Evolutionary conservation across 1,139 yeast genomes (phyloP).

Genomic region (Hyphopichia fennica): DNA sequence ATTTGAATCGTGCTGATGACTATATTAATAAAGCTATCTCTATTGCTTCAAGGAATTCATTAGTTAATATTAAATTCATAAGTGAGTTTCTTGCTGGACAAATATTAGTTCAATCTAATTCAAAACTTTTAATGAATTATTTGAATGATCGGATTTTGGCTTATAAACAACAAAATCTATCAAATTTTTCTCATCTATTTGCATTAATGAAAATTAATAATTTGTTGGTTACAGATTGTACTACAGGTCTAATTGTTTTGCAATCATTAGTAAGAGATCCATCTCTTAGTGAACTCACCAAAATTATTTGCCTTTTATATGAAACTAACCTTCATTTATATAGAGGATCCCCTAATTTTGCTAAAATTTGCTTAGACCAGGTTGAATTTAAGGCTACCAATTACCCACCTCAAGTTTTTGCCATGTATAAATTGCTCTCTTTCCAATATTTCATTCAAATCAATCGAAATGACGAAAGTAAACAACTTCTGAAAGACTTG

Average conservation of each 20-base stretch:
- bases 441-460: constrained; percentile 23
- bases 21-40: constrained; percentile 38
- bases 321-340: constrained; percentile 25
- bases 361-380: constrained; percentile 13
- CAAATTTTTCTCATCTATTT: constrained; percentile 21
- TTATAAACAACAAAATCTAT: constrained; percentile 15
- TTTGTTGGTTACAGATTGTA: constrained; percentile 22
- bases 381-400: constrained; percentile 2
- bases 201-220: constrained; percentile 27
- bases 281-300: constrained; percentile 15
- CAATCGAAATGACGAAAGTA: constrained; percentile 20
- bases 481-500: constrained; percentile 20
- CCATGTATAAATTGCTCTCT: constrained; percentile 25
- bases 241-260: constrained; percentile 25
- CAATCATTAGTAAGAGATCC: constrained; percentile 16
- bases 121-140: constrained; percentile 27
- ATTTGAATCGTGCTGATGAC: constrained; percentile 38
- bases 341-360: constrained; percentile 26
- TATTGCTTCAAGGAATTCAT: constrained; percentile 30
- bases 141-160: constrained; percentile 22
- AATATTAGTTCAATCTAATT: constrained; percentile 25
- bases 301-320: constrained; percentile 16
- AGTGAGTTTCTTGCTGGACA: constrained; percentile 35
- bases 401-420: constrained; percentile 28
- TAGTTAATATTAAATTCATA: constrained; percentile 20